Evolutionary conservation across 148 eudicot genomes (phyloP), one percentile per base, ranked within the genome.

Genomic region (Vaccinium myrtillus): DNA sequence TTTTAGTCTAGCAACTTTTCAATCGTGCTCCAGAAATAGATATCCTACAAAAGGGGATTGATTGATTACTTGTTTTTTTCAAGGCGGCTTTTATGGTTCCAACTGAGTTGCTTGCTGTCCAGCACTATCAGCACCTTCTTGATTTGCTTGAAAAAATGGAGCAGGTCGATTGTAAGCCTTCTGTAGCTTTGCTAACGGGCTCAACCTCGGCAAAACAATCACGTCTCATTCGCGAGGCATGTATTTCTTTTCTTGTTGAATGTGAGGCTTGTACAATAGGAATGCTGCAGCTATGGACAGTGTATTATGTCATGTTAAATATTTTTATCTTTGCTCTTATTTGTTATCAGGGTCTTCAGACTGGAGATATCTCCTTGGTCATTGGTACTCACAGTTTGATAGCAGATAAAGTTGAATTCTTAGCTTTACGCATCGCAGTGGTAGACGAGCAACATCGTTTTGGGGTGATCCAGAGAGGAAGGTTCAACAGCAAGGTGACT

Each of bases 31-130:
- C 61, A 58, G 2, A 14, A 58, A 25, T 82, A 27, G 46, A 84
- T 23, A 18, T 56, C 39, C n/a, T 59, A 75, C 71, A 18, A 76
- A 85, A 27, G 51, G 6, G 49, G 12, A 82, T 56, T 71, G 77
- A 81, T 80, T n/a, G 39, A 19, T 75, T 56, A 50, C 15, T 71
- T 25, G 55, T 84, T 46, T 46, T 71, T 77, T 84, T 65, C 75
- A 89, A 96, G 99, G 99, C 98, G 86, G 99, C 99, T 75, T 94
- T 91, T 85, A 97, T 97, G 99, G 99, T 90, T 87, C 99, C 99
- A 51, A 95, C 99, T 59, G 99, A 97, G 90, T 90, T 97, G 84
- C 95, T 97, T 82, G 99, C 99, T 76, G 81, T 91, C 83, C 99
- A 97, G 91, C 99, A 97, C 89, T 90, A 95, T 85, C 91, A 94